Conservation (phyloP, 2,329 filamentous ascomycete species). For the Cadophora gregata region DNA sequence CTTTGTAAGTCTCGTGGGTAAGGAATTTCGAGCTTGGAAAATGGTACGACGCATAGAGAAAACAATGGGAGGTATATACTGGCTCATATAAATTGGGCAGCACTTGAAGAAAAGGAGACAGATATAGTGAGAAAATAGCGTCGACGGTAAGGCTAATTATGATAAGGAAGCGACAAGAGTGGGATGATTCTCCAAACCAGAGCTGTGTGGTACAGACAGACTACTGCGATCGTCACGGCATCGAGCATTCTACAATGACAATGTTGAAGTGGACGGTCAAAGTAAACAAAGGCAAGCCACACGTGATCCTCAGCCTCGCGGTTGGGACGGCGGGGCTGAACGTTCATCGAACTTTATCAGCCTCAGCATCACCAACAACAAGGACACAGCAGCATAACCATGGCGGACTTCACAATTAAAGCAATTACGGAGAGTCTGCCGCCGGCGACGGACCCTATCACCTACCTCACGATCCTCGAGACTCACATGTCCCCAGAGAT, state of each 20-base stretch:
- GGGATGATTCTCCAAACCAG: too few relatives aligned
- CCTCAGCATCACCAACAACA: neutral
- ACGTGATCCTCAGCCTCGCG: constrained; percentile 17
- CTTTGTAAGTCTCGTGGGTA: neutral
- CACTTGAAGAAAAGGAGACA: too few relatives aligned
- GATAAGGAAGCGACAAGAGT: too few relatives aligned
- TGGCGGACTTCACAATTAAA: constrained; percentile 38
- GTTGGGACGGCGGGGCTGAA: neutral
- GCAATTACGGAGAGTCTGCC: constrained; percentile 47
- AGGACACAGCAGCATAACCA: constrained; percentile 28
- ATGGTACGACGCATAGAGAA: neutral
- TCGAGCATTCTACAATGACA: too few relatives aligned
- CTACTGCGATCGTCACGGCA: too few relatives aligned
- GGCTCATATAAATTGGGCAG: too few relatives aligned
- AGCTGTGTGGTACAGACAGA: too few relatives aligned
- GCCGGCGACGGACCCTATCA: constrained; percentile 68
- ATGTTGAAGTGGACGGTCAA: too few relatives aligned
- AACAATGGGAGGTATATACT: neutral
- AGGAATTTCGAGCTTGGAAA: too few relatives aligned
- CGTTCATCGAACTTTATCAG: neutral
- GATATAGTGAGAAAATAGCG: neutral
- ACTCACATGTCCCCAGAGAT: constrained; percentile 72
- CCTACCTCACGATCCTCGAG: constrained; percentile 80
- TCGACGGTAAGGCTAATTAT: too few relatives aligned
- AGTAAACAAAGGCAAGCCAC: neutral